A percentile compares a stretch with the other conserved stretches of the same genome.
Conservation (phyloP, 2,329 filamentous ascomycete species). For the Monosporascus sp. region DNA sequence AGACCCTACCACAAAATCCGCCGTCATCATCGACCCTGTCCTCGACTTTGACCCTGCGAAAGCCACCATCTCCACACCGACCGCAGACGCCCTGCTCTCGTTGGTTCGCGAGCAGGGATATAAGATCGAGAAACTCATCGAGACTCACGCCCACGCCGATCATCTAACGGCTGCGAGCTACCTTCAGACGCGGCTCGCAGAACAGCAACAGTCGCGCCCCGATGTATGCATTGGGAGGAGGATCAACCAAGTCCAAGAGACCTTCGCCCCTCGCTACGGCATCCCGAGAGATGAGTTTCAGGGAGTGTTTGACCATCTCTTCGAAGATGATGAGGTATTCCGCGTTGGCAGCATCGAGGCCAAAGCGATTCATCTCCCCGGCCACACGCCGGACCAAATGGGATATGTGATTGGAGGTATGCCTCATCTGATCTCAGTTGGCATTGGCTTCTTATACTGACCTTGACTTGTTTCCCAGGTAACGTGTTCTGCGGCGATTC, state of each 20-base stretch:
- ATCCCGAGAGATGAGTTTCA: constrained; percentile 37
- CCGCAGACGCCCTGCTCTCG: constrained; percentile 47
- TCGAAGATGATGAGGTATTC: constrained; percentile 49
- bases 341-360: constrained; percentile 40
- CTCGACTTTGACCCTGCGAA: constrained; percentile 39
- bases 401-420: constrained; percentile 51
- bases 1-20: constrained; percentile 32
- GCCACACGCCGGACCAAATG: constrained; percentile 56
- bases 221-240: constrained; percentile 50
- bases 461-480: no score
- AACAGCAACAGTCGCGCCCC: constrained; percentile 28
- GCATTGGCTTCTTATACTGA: no score
- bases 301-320: constrained; percentile 46
- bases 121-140: constrained; percentile 46
- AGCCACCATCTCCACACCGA: constrained; percentile 38
- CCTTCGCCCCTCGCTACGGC: constrained; percentile 44
- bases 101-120: constrained; percentile 40
- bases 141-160: constrained; percentile 59
- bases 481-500: constrained; percentile 39
- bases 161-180: constrained; percentile 56
- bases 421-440: no score
- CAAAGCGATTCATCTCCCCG: constrained; percentile 49
- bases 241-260: constrained; percentile 44
- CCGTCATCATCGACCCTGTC: constrained; percentile 47
- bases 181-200: constrained; percentile 40